Base-by-base conservation (phyloP, 2,329 filamentous ascomycete genomes). In the Fusarium brevicatenulatum region DNA sequence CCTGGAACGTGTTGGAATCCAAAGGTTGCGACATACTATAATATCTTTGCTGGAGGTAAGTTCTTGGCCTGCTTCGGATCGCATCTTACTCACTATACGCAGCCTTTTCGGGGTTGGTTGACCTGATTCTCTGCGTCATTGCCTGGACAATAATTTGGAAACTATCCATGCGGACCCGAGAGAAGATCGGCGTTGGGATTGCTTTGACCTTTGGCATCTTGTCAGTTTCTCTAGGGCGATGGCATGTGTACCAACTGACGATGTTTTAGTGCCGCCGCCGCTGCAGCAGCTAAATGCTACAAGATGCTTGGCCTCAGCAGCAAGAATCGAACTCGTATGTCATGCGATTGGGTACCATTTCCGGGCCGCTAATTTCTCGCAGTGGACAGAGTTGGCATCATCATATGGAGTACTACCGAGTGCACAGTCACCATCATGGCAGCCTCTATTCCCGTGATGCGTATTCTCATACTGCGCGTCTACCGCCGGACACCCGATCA, bases 51-150 rank as follows among this genome's bases (percentile, higher is more conserved):
- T 4, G 63, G 60, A 5, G 60, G 63, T 57, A 0, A 56, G 49
- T 34, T 1, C 3, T 1, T 3, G 0, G 7, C 7, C 1, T 11
- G 3, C 9, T 10, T 3, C 0, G 12, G 2, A 7, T 11, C 4
- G 1, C 8, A 1, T 3, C 10, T 5, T 21, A 5, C 11, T 66
- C 0, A 66, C 5, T 19, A 1, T 4, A 2, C 0, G 2, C 3
- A 66, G 63, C 60, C 0, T 65, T 49, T 7, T 57, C 49, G 0
- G 63, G 63, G 0, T 1, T 37, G 0, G 49, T 66, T 1, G 63
- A 66, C 4, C 60, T 66, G 0, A 16, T 36, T 0, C 11, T 66
- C 2, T 65, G 63, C 13, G 12, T 47, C 0, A 9, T 65, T 23
- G 60, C 63, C 2, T 66, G 63, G 63, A 28, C 16, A 2, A 65